Evolutionary conservation across 2,329 filamentous ascomycete genomes (phyloP).

Genomic region (Penicillium brasilianum): DNA sequence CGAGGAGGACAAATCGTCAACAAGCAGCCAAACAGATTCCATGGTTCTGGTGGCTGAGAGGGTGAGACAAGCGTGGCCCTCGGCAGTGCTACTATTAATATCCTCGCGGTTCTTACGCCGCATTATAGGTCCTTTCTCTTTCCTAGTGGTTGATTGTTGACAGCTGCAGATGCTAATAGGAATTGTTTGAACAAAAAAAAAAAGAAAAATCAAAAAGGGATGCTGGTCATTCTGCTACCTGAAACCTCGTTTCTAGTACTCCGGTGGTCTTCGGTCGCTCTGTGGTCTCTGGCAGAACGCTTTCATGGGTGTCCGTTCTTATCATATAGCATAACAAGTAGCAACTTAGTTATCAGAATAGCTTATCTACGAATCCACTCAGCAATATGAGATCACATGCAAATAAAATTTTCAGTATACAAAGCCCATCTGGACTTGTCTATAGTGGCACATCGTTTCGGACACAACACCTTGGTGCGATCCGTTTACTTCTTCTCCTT

Average conservation of each 20-base stretch:
- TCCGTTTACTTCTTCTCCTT: conserved; percentile 64
- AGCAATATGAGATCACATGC: background rate
- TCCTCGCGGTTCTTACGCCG: too few species aligned
- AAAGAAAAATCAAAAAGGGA: background rate
- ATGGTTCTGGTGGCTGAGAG: conserved; percentile 26
- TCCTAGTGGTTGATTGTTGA: background rate
- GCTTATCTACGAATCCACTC: conserved; percentile 10
- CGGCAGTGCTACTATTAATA: conserved; percentile 18
- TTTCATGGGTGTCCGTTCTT: too few species aligned
- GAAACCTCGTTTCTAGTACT: too few species aligned
- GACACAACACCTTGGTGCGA: conserved; percentile 13
- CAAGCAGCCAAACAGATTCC: conserved; percentile 7
- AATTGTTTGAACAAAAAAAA: background rate
- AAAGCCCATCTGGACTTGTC: conserved; percentile 26
- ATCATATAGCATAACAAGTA: too few species aligned
- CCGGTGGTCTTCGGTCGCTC: too few species aligned
- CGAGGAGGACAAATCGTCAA: conserved; percentile 11
- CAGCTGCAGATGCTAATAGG: background rate
- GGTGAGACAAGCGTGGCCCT: conserved; percentile 15
- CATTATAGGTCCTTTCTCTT: background rate
- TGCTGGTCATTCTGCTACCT: too few species aligned
- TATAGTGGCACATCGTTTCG: conserved; percentile 25
- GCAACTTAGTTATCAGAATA: too few species aligned
- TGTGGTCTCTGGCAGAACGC: too few species aligned
- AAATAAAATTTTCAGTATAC: conserved; percentile 28